Percentiles rank a stretch among this genome's conserved stretches.
Conservation (phyloP, 2,329 filamentous ascomycete species). For the Leptographium radiaticola region DNA sequence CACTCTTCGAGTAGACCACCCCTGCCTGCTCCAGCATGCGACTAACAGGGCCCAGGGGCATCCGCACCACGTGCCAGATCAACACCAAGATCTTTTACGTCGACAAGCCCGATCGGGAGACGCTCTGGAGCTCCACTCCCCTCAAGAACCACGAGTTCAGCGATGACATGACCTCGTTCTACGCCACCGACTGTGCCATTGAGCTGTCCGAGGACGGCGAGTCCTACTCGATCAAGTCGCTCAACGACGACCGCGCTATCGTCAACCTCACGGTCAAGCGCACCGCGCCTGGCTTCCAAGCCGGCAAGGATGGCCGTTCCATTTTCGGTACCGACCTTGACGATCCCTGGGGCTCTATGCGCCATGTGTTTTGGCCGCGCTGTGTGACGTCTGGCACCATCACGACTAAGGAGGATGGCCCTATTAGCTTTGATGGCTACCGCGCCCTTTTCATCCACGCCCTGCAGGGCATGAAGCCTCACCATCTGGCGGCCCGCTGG, state of each 20-base stretch:
- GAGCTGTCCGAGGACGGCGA: conserved; percentile 77
- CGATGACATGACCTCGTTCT: conserved; percentile 71
- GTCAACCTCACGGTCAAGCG: conserved; percentile 77
- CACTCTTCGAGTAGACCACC: neutral
- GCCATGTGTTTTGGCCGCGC: conserved; percentile 89
- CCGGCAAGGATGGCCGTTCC: conserved; percentile 71
- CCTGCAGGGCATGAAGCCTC: conserved; percentile 96
- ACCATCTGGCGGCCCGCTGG: conserved; percentile 86
- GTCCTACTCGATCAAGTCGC: conserved; percentile 80
- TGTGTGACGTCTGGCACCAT: conserved; percentile 73
- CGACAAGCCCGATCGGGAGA: conserved; percentile 52
- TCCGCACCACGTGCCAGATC: conserved; percentile 86
- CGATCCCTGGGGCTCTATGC: conserved; percentile 85
- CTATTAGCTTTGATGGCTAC: conserved; percentile 74
- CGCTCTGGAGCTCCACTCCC: conserved; percentile 73
- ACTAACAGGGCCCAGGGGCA: conserved; percentile 44
- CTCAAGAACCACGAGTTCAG: conserved; percentile 73
- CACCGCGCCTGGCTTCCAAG: conserved; percentile 67
- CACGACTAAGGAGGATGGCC: conserved; percentile 65
- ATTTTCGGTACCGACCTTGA: conserved; percentile 74
- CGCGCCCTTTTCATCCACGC: conserved; percentile 70
- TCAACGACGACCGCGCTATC: conserved; percentile 64
- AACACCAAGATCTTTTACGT: conserved; percentile 84
- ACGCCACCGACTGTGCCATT: conserved; percentile 71
- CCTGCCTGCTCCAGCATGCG: neutral